Evolutionary conservation across 176 grass and related monocot genomes (phyloP).

Genomic region (Phragmites australis): DNA sequence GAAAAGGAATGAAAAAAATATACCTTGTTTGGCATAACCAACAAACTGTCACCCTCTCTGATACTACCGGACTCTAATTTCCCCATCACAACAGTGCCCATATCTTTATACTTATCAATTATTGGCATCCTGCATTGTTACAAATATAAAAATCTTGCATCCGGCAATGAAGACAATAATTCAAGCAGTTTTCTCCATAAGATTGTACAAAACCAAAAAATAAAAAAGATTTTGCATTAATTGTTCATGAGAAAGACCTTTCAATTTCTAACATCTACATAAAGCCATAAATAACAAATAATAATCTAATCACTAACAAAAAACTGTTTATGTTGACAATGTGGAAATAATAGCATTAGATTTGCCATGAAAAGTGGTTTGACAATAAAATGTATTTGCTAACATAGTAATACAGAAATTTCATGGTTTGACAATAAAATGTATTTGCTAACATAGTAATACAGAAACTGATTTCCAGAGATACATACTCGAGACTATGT

Average conservation of each 20-base stretch:
- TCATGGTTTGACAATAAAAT: background rate
- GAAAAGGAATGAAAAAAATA: background rate
- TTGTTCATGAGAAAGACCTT: background rate
- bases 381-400: background rate
- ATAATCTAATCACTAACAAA: background rate
- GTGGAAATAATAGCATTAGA: background rate
- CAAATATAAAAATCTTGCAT: background rate
- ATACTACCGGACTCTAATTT: slow-evolving; percentile 91
- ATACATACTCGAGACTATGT: background rate
- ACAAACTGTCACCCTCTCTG: slow-evolving; percentile 77
- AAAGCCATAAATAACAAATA: slow-evolving; percentile 4
- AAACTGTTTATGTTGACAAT: background rate
- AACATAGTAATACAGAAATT: background rate
- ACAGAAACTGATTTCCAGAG: background rate
- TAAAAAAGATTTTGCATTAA: background rate
- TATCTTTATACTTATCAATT: slow-evolving; percentile 98
- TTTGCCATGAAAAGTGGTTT: slow-evolving; percentile 14
- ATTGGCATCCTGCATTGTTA: slow-evolving; percentile 77
- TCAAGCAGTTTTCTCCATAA: background rate
- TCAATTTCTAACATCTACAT: background rate
- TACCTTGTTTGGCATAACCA: slow-evolving; percentile 97
- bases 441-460: background rate
- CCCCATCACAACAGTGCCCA: slow-evolving; percentile 94
- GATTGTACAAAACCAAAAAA: background rate
- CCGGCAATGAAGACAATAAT: slow-evolving; percentile 17